Evolutionary conservation across 1,284 basidiomycete species (phyloP).

Genomic region (Caloboletus firmus): DNA sequence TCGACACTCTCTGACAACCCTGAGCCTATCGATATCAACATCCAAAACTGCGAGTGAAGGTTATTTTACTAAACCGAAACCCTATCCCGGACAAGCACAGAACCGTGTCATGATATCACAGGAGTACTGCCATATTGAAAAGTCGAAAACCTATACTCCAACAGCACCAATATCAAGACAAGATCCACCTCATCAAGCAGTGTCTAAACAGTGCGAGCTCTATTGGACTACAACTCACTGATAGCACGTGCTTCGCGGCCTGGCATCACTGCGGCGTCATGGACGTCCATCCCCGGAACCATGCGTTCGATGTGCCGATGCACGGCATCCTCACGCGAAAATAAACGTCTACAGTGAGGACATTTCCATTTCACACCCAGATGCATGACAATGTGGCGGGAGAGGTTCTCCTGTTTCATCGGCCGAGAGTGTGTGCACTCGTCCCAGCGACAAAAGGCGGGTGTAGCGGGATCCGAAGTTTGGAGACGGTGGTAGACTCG

Average conservation of each 20-base stretch:
- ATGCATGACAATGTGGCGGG: conserved; percentile 33
- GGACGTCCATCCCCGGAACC: conserved; percentile 20
- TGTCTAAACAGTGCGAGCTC: conserved; percentile 9
- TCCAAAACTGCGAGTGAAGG: not conserved
- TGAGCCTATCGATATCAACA: not conserved
- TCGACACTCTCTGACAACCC: not conserved
- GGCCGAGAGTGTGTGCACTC: conserved; percentile 21
- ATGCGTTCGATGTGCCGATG: conserved; percentile 35
- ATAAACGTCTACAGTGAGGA: conserved; percentile 25
- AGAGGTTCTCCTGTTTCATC: conserved; percentile 38
- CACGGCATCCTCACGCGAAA: conserved; percentile 36
- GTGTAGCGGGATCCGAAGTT: conserved; percentile 17
- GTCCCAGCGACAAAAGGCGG: conserved; percentile 27
- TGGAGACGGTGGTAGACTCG: conserved; percentile 26
- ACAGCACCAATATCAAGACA: not conserved
- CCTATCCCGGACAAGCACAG: not conserved
- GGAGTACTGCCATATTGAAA: not conserved
- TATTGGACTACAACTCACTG: conserved; percentile 11
- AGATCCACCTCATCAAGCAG: not conserved
- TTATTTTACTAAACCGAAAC: not conserved
- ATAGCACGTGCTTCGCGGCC: conserved; percentile 25
- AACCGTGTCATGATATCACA: no score
- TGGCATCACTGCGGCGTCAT: conserved; percentile 29
- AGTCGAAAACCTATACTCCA: not conserved
- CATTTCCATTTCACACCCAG: conserved; percentile 34